phyloP scores from a whole-genome alignment of 2,329 filamentous ascomycete genomes.

The Helotiales sp. region DNA sequence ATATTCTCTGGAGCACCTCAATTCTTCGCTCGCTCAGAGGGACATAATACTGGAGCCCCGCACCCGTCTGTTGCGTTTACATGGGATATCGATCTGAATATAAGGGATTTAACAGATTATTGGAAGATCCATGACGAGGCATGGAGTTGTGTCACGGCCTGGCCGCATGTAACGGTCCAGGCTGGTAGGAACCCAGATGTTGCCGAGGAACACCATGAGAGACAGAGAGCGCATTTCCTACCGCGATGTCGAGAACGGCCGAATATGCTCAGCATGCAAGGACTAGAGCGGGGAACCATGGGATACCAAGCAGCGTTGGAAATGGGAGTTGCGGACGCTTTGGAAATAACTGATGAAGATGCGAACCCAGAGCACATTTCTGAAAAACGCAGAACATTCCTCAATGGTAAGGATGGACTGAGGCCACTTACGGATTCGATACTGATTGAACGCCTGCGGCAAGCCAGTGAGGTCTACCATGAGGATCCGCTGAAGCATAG shows the following conservation, averaged over 20 bases:
- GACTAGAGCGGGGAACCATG: conserved; percentile 72
- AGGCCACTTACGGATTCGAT: conserved; percentile 61
- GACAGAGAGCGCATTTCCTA: conserved; percentile 37
- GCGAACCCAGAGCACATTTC: conserved; percentile 27
- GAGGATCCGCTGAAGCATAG: conserved; percentile 56
- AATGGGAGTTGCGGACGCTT: conserved; percentile 65
- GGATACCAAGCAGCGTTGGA: conserved; percentile 73
- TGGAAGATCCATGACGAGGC: conserved; percentile 66
- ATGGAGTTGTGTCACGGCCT: conserved; percentile 67
- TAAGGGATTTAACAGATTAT: conserved; percentile 69
- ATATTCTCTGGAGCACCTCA: conserved; percentile 79
- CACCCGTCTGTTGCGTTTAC: conserved; percentile 70
- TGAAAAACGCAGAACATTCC: conserved; percentile 35
- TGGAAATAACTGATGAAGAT: conserved; percentile 42
- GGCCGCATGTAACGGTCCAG: conserved; percentile 63
- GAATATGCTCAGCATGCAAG: conserved; percentile 75
- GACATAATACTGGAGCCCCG: conserved; percentile 62
- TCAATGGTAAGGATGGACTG: conserved; percentile 47
- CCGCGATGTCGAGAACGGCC: conserved; percentile 50
- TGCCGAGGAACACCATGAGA: conserved; percentile 27
- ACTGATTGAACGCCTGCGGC: conserved; percentile 61
- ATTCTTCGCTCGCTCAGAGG: conserved; percentile 66
- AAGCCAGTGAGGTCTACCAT: conserved; percentile 59
- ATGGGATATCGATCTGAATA: conserved; percentile 66
- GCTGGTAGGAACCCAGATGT: conserved; percentile 50